Conservation (phyloP, 1,139 yeast genomes). For the Debaryomyces sp. region DNA sequence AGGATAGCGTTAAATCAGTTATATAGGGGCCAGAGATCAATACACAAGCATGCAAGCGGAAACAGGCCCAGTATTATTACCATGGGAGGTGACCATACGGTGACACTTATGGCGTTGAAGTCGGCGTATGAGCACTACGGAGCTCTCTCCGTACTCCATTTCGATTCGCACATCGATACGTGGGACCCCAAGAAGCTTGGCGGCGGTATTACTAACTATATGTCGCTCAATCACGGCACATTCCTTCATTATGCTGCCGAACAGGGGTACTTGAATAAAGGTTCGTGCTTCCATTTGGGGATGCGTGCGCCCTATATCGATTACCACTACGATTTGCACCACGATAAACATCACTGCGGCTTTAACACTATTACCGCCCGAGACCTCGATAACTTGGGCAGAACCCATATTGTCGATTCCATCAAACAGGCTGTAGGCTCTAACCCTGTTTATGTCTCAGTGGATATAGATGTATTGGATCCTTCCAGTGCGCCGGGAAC, state of each 20-base stretch:
- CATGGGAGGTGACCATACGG: conserved; percentile 63
- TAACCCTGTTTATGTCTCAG: conserved; percentile 50
- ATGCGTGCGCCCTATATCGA: conserved; percentile 59
- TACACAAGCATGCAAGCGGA: conserved; percentile 31
- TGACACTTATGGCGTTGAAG: conserved; percentile 51
- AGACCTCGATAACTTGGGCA: conserved; percentile 50
- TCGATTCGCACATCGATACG: conserved; percentile 62
- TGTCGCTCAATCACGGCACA: conserved; percentile 57
- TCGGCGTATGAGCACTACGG: conserved; percentile 52
- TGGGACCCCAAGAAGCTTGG: conserved; percentile 61
- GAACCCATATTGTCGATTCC: conserved; percentile 37
- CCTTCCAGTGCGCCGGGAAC: conserved; percentile 59
- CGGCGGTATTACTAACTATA: conserved; percentile 55
- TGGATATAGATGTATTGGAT: conserved; percentile 60
- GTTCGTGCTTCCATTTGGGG: conserved; percentile 54
- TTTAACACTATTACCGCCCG: conserved; percentile 50
- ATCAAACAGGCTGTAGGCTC: conserved; percentile 35
- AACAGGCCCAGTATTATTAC: conserved; percentile 40
- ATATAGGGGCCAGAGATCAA: conserved; percentile 52
- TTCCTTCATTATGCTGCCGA: conserved; percentile 62
- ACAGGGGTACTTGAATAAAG: conserved; percentile 48
- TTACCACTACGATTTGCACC: conserved; percentile 38
- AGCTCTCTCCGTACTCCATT: conserved; percentile 51
- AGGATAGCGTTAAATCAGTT: conserved; percentile 55
- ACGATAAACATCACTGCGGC: conserved; percentile 50